phyloP scores from a whole-genome alignment of 1,284 basidiomycete species.

The Stygiomarasmius scandens region DNA sequence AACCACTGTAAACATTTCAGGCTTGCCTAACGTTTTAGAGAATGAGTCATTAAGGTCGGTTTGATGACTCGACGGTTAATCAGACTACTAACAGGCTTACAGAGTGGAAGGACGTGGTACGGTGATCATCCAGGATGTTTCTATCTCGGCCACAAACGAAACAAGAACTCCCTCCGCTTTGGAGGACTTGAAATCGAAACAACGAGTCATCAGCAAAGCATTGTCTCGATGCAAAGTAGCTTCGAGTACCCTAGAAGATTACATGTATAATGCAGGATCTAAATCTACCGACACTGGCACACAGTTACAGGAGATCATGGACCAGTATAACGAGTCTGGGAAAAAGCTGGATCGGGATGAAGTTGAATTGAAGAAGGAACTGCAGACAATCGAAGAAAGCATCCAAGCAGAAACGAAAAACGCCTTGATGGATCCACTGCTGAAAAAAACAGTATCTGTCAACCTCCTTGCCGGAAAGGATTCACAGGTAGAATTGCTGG shows the following conservation, averaged over 20 bases:
- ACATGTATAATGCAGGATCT: too few relatives aligned
- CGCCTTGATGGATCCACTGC: conserved; percentile 6
- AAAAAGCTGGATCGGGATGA: conserved; percentile 18
- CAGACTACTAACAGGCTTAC: too few relatives aligned
- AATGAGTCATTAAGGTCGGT: too few relatives aligned
- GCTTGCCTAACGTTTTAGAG: conserved; percentile 28
- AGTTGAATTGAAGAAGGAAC: conserved; percentile 15
- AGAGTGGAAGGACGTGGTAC: conserved; percentile 38
- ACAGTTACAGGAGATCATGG: too few relatives aligned
- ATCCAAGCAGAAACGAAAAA: conserved; percentile 9
- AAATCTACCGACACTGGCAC: neutral
- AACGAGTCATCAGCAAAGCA: neutral
- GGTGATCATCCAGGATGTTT: conserved; percentile 40
- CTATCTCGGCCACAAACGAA: conserved; percentile 15
- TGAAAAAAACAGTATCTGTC: conserved; percentile 27
- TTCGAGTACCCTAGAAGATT: too few relatives aligned
- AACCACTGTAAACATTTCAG: conserved; percentile 28
- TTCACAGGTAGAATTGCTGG: conserved; percentile 30
- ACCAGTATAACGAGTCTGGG: conserved; percentile 1
- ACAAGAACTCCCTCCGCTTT: conserved; percentile 18
- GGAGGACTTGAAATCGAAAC: conserved; percentile 24
- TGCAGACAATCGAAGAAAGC: conserved; percentile 18
- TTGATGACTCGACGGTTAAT: conserved; percentile 31
- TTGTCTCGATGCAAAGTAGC: conserved; percentile 11
- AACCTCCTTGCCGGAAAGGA: conserved; percentile 27